Evolutionary conservation across 176 grass and related monocot species (phyloP), one percentile per base, ranked within the genome.

Genomic region (Rhynchospora breviuscula): DNA sequence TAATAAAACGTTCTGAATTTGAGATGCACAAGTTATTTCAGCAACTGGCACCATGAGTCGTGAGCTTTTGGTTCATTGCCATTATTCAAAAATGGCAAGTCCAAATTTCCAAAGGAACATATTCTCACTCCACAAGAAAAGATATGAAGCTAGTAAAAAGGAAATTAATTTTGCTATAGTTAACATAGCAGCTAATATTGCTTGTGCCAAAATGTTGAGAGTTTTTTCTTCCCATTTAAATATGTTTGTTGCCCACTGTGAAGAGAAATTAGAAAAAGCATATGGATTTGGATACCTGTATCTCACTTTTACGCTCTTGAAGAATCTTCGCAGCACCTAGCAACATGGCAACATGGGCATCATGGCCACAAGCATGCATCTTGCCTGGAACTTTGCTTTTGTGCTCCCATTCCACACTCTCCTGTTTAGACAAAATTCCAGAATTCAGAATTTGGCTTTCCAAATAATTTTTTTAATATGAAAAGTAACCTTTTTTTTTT

Each of bases 331-430:
- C 94, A 85, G 94, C 93, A 76, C 95, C 95, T 81, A 97, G 90
- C 2, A 94, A 76, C 90, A 97, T 97, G 77, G 95, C 84, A 67
- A 88, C 78, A 85, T 97, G 92, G 53, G 90, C 89, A 92, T 97
- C 95, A 52, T 97, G 95, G 23, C 95, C 95, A 81, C 95, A 97
- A 78, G 90, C 95, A 90, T 97, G 95, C 95, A 97, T 97, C 73
- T 97, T 97, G 69, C 94, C 95, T 45, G 87, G 88, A 15, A 93
- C 90, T 94, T 98, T 98, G 81, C 92, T 98, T 85, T 94, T 94
- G 88, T 98, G 95, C 53, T 91, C 92, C 95, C 95, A 98, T 84
- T 98, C 95, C 33, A 98, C 95, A 29, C 80, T 88, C 88, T 97
- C 95, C 95, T 97, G 65, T 79, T 79, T 86, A 91, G 4, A 13